Percentiles rank a stretch among this genome's conserved stretches.
These are phyloP conservation scores for Bisporella sp. DNA, from an alignment of 2,329 filamentous ascomycete genomes.

Conservation along the genomic window DNA sequence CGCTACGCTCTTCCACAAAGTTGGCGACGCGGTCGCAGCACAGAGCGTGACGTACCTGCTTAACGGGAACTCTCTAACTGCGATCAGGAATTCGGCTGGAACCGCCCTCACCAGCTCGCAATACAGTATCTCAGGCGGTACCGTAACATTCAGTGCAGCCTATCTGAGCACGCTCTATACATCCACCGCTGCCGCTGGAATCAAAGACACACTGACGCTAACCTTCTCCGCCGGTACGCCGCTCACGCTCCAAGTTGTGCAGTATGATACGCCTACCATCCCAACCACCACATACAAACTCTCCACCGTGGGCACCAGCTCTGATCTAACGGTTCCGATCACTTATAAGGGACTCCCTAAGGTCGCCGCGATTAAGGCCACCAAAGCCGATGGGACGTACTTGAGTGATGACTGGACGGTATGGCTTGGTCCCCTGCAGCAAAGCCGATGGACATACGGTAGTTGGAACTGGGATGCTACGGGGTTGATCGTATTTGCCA, in stretches of 20 bases:
- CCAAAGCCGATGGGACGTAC: constrained; percentile 39
- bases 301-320: constrained; percentile 1
- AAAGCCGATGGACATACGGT: constrained; percentile 40
- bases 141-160: constrained; percentile 38
- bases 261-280: constrained; percentile 40
- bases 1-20: constrained; percentile 48
- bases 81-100: constrained; percentile 31
- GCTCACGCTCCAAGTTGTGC: constrained; percentile 40
- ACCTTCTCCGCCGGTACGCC: constrained; percentile 44
- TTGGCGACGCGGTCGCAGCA: constrained; percentile 35
- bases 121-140: constrained; percentile 38
- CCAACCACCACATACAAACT: constrained; percentile 3
- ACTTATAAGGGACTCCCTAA: constrained; percentile 43
- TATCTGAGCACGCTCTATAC: constrained; percentile 40
- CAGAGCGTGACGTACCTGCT: constrained; percentile 42
- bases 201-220: constrained; percentile 43
- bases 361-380: constrained; percentile 44
- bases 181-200: constrained; percentile 34
- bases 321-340: constrained; percentile 39
- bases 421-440: constrained; percentile 44
- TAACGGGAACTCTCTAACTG: constrained; percentile 45
- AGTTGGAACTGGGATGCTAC: constrained; percentile 42
- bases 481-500: constrained; percentile 38
- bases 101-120: constrained; percentile 34
- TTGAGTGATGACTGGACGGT: constrained; percentile 51